Conservation (phyloP, 192 early-diverging fungal species). For the Gonapodya prolifera region DNA sequence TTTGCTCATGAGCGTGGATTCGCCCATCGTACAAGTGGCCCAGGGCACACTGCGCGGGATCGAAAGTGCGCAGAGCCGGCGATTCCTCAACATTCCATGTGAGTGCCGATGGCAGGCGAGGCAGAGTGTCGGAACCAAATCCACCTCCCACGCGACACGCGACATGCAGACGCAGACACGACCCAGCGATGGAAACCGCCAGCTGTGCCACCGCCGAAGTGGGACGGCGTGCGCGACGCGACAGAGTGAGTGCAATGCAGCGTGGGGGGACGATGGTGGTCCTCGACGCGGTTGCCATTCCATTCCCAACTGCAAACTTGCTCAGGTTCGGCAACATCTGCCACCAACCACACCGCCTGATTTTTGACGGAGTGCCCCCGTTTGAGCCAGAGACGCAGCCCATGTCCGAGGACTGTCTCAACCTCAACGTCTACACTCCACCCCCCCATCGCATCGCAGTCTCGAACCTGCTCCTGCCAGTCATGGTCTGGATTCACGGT, state of each 20-base stretch:
- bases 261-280: background rate
- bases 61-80: no score
- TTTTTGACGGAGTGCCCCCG: background rate
- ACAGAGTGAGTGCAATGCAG: background rate
- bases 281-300: background rate
- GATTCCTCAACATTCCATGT: background rate
- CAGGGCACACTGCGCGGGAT: no score
- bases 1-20: no score
- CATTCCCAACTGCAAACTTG: no score
- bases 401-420: slow-evolving; percentile 44
- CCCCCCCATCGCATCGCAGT: slow-evolving; percentile 6
- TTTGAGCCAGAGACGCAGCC: background rate
- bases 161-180: background rate
- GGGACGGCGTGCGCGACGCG: background rate
- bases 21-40: no score
- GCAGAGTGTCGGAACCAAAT: background rate
- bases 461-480: slow-evolving; percentile 32
- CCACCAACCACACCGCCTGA: background rate
- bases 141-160: background rate
- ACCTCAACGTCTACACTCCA: slow-evolving; percentile 39
- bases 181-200: background rate
- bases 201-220: background rate
- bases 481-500: slow-evolving; percentile 47
- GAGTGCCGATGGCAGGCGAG: background rate
- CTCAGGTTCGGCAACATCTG: background rate